Evolutionary conservation across 83 land plant species (phyloP).

Genomic region (Picea mariana): DNA sequence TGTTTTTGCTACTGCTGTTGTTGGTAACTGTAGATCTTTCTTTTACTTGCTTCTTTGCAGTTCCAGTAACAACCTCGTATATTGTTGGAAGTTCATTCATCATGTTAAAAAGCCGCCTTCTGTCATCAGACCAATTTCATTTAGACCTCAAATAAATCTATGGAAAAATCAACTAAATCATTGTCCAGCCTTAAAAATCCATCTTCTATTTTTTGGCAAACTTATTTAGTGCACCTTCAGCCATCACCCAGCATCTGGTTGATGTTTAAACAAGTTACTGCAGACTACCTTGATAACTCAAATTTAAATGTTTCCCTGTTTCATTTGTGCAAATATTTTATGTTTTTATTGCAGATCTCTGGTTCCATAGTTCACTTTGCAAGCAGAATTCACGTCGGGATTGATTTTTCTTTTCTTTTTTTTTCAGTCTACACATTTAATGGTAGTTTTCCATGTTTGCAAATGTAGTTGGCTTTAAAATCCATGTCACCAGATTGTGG

Average conservation of each 20-base stretch:
- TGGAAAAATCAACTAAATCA: not conserved
- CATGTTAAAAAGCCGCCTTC: conserved; percentile 54
- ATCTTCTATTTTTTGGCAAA: not conserved
- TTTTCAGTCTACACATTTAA: too few species aligned
- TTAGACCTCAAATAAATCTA: not conserved
- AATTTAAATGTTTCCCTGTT: not conserved
- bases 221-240: not conserved
- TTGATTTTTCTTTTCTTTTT: too few species aligned
- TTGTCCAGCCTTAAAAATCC: not conserved
- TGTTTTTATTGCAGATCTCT: too few species aligned
- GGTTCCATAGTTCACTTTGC: too few species aligned
- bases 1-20: conserved; percentile 30
- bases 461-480: too few species aligned
- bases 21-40: conserved; percentile 34
- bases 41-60: conserved; percentile 41
- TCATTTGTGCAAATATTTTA: too few species aligned
- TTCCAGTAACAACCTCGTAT: conserved; percentile 47
- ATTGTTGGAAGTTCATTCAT: conserved; percentile 35
- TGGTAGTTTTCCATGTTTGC: too few species aligned
- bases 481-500: too few species aligned
- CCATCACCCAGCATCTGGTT: too few species aligned
- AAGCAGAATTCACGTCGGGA: too few species aligned
- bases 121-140: conserved; percentile 12
- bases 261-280: not conserved
- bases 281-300: not conserved